Evolutionary conservation across 1,284 basidiomycete species (phyloP), one percentile per base, ranked within the genome.

Genomic region (Takashimella tepidaria): DNA sequence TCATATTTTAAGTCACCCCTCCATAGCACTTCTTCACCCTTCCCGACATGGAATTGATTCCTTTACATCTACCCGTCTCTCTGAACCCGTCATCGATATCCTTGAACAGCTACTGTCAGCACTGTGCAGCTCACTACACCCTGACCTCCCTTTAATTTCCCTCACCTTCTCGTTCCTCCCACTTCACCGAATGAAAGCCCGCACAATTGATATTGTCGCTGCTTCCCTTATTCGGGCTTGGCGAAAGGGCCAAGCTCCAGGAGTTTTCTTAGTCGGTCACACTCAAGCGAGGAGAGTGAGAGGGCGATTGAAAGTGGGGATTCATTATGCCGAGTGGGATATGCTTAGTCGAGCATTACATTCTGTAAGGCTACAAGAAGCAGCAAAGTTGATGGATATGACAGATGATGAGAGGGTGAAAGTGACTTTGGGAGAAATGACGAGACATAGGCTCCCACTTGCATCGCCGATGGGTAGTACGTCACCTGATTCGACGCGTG

Each of bases 161-260:
- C 40, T 22, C 23, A n/a, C 45, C 31, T 19, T 22, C 24, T 26
- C 42, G 2, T 25, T 41, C 20, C 2, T 11, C 19, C 46, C 55
- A 11, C 11, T 21, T 26, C 12, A n/a, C 4, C 43, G 46, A 11
- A 47, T 53, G 4, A 20, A 44, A 41, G 19, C 12, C 20, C 44
- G 51, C 27, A 55, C 52, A 3, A 43, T 53, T 31, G 51, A 58
- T 40, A 31, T 54, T 4, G 54, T 50, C 10, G 50, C 49, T 1
- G 37, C 41, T 0, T 53, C 48, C 4, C 8, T 60, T 8, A n/a
- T 56, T 26, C 44, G 47, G 13, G 16, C 53, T 21, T 22, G 41
- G 12, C 50, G 50, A 12, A 12, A 8, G 11, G 26, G 37, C 25
- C 21, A 13, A 25, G 37, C 16, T 42, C 24, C 5, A 24, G 20